These are phyloP conservation scores for Phylloporus sp. DNA, from an alignment of 768 basidiomycete species.

Conservation along the genomic window DNA sequence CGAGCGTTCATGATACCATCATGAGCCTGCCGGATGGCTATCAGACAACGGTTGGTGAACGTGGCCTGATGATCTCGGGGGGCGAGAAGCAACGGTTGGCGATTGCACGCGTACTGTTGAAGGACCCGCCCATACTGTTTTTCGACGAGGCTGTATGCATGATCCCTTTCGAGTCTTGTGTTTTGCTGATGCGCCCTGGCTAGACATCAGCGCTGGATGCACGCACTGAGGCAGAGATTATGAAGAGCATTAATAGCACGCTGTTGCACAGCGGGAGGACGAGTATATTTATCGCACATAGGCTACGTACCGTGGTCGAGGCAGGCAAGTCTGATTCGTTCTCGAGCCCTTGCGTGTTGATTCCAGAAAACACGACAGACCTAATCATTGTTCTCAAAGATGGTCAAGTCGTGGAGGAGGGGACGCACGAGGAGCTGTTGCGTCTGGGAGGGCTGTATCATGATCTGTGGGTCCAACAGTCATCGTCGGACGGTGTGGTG, in stretches of 20 bases:
- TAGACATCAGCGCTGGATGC: constrained; percentile 96
- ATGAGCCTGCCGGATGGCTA: constrained; percentile 82
- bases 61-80: constrained; percentile 97
- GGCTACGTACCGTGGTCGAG: constrained; percentile 85
- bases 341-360: constrained; percentile 1
- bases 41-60: constrained; percentile 87
- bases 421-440: constrained; percentile 87
- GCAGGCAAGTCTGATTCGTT: constrained; percentile 52
- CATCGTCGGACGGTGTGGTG: constrained; percentile 34
- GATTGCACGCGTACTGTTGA: constrained; percentile 86
- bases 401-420: constrained; percentile 89
- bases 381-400: constrained; percentile 90
- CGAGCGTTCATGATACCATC: constrained; percentile 83
- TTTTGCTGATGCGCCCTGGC: not conserved
- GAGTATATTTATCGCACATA: constrained; percentile 95
- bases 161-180: not conserved
- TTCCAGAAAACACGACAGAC: constrained; percentile 45
- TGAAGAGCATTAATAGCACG: constrained; percentile 85
- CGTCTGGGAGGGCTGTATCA: constrained; percentile 65
- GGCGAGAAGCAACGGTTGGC: constrained; percentile 98
- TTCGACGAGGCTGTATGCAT: constrained; percentile 93
- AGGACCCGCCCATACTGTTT: constrained; percentile 94
- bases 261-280: constrained; percentile 78
- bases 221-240: constrained; percentile 90
- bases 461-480: constrained; percentile 82